Percentiles rank a stretch among this genome's conserved stretches.
phyloP scores from a whole-genome alignment of 768 basidiomycete genomes.

The Pisolithus sp. region DNA sequence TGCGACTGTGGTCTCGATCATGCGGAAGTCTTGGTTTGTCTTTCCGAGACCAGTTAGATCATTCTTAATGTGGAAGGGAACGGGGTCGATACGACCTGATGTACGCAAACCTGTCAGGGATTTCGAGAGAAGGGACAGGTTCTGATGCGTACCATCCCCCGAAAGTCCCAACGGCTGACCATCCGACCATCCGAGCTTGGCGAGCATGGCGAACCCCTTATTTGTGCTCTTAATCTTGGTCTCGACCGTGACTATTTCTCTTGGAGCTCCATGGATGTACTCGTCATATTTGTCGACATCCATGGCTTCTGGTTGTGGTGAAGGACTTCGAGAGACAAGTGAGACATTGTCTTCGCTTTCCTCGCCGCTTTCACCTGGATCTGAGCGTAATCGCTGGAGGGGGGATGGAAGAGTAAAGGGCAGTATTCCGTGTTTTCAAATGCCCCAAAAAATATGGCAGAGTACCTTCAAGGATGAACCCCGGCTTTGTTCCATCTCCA shows the following conservation, averaged over 20 bases:
- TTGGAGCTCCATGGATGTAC: constrained; percentile 42
- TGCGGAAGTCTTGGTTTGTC: constrained; percentile 67
- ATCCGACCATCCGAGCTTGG: constrained; percentile 78
- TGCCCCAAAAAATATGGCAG: constrained; percentile 42
- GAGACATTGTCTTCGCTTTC: constrained; percentile 59
- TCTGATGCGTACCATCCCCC: constrained; percentile 51
- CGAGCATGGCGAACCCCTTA: constrained; percentile 74
- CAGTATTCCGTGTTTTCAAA: constrained; percentile 45
- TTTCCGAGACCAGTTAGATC: constrained; percentile 80
- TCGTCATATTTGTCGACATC: constrained; percentile 67
- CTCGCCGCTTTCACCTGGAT: constrained; percentile 31
- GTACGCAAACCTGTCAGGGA: constrained; percentile 1
- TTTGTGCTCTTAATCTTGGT: constrained; percentile 75
- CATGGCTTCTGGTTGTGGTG: constrained; percentile 53
- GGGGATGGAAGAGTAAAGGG: constrained; percentile 41
- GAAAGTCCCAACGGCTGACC: constrained; percentile 74
- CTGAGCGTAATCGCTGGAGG: constrained; percentile 57
- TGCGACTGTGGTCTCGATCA: constrained; percentile 82
- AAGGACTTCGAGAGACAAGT: constrained; percentile 69
- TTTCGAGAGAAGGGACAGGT: neutral
- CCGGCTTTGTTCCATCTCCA: constrained; percentile 15
- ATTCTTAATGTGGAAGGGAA: constrained; percentile 74
- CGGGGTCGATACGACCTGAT: constrained; percentile 78
- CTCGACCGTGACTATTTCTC: constrained; percentile 73
- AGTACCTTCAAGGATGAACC: constrained; percentile 56